A percentile compares a stretch with the other conserved stretches of the same genome.
Conservation (phyloP, 257 asterid genomes). For the Solanum tarijense region DNA sequence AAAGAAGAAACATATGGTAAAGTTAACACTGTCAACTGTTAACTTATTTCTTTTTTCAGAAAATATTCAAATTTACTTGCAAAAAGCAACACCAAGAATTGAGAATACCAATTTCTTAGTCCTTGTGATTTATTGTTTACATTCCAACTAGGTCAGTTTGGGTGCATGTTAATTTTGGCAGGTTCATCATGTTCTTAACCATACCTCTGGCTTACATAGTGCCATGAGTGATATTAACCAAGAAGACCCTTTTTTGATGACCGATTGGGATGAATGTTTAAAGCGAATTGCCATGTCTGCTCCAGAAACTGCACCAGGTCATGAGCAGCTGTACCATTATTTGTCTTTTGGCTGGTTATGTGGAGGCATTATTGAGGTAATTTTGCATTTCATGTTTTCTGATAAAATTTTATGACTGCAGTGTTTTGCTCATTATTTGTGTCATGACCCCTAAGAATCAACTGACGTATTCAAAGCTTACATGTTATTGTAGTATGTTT, state of each 20-base stretch:
- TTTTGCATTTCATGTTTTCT: background rate
- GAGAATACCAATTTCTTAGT: background rate
- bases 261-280: conserved; percentile 82
- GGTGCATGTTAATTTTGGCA: conserved; percentile 7
- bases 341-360: conserved; percentile 92
- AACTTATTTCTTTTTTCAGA: background rate
- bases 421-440: background rate
- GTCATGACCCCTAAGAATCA: background rate
- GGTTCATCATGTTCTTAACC: conserved; percentile 99
- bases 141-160: background rate
- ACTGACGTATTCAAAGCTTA: background rate
- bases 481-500: background rate
- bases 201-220: conserved; percentile 91
- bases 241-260: conserved; percentile 69
- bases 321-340: conserved; percentile 66
- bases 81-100: background rate
- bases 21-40: background rate
- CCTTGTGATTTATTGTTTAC: background rate
- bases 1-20: background rate
- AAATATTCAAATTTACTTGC: background rate
- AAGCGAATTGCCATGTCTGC: conserved; percentile 30
- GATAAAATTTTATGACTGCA: background rate
- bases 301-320: conserved; percentile 88
- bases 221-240: conserved; percentile 54
- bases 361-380: conserved; percentile 98